Evolutionary conservation across 352 stramenopile species (phyloP), one percentile per base, ranked within the genome.

Genomic region (Globisporangium barbulae): DNA sequence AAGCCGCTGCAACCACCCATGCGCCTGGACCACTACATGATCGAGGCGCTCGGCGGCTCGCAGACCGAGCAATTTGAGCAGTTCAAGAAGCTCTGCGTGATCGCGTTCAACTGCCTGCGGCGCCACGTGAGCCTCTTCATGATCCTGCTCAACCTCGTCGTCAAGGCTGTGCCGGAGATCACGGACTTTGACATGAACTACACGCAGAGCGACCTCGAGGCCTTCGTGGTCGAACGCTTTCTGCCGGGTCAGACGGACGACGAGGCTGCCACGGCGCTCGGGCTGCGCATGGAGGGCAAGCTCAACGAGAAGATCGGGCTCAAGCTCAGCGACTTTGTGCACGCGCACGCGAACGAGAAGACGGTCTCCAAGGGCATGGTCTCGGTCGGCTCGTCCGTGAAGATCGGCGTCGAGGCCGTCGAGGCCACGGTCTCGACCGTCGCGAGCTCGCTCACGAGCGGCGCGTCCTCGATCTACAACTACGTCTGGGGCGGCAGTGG

Each of bases 1-100:
- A 99, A 99, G 79, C 97, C 97, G 28, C 76, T 99, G 60, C 97
- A 98, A 63, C 96, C 97, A 52, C 94, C 96, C 4, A 99, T 99
- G 79, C 91, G 98, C 3, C 83, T 99, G 1, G 98, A 98, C 42
- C 91, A 97, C 52, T 92, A 90, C 69, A 93, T 95, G 85, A 92
- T 95, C 49, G 84, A 93, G 55, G 86, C 84, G 3, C 78, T 95
- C 2, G 86, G 86, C 17, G 86, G 86, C n/a, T 78, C 83, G 31
- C 82, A 91, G 55, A 92, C 85, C 4, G 70, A 68, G 39, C 84
- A 93, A 69, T 91, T 90, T 41, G 84, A 93, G 62, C 83, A 92
- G 61, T 95, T 95, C 65, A 95, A 93, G 61, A 78, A 89, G 65
- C 74, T 93, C n/a, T 93, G 84, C 50, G 83, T 93, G 55, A 87